These are phyloP conservation scores for Chalaropsis thielavioides DNA, from an alignment of 2,329 filamentous ascomycete species.

Conservation along the genomic window DNA sequence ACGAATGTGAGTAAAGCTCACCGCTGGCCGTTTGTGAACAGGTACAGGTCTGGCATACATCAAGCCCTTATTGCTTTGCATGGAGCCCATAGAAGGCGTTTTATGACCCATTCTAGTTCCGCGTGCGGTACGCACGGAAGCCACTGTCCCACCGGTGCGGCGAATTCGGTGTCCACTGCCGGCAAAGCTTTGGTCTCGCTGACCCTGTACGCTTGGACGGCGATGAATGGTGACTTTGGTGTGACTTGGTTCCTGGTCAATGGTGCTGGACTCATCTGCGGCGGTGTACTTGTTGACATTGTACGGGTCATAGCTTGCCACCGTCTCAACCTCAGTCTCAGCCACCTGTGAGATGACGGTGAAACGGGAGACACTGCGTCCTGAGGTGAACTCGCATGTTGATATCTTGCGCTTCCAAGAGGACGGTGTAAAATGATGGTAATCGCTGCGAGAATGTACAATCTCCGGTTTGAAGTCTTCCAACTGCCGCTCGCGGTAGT, in stretches of 20 bases:
- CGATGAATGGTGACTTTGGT: slow-evolving; percentile 53
- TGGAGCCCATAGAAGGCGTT: slow-evolving; percentile 33
- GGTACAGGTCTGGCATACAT: slow-evolving; percentile 20
- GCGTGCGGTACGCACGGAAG: slow-evolving; percentile 9
- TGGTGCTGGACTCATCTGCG: neutral
- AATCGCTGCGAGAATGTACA: slow-evolving; percentile 78
- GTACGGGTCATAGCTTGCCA: slow-evolving; percentile 70
- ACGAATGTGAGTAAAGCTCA: slow-evolving; percentile 40
- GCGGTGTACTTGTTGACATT: slow-evolving; percentile 40
- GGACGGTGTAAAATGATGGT: slow-evolving; percentile 58
- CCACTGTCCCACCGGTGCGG: slow-evolving; percentile 10
- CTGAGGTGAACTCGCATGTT: slow-evolving; percentile 44
- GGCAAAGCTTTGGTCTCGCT: slow-evolving; percentile 20
- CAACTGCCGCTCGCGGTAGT: slow-evolving; percentile 68
- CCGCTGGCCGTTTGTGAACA: slow-evolving; percentile 35
- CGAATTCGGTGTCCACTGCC: slow-evolving; percentile 8
- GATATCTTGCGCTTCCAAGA: slow-evolving; percentile 46
- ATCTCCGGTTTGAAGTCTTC: slow-evolving; percentile 76
- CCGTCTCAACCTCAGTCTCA: slow-evolving; percentile 35
- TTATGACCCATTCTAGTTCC: slow-evolving; percentile 7
- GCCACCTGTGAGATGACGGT: slow-evolving; percentile 50
- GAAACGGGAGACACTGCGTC: slow-evolving; percentile 44
- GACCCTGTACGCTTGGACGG: slow-evolving; percentile 16
- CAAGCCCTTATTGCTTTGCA: slow-evolving; percentile 29
- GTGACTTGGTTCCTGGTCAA: slow-evolving; percentile 37